These are phyloP conservation scores for Cladosporium sp. DNA, from an alignment of 2,329 filamentous ascomycete genomes.

Conservation along the genomic window DNA sequence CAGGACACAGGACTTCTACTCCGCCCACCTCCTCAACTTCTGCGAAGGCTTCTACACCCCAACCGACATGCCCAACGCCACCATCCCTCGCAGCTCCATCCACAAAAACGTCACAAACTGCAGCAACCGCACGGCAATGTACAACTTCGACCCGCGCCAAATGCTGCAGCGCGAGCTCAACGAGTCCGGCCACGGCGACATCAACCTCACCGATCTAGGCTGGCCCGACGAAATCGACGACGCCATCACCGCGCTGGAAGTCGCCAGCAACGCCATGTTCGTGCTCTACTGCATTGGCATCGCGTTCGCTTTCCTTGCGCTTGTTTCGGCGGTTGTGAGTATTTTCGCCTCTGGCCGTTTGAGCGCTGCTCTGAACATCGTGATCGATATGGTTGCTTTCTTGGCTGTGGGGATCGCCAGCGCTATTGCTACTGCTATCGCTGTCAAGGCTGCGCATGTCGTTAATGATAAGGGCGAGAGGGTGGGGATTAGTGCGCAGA, in stretches of 20 bases:
- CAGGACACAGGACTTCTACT: slow-evolving; percentile 53
- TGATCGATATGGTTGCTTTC: slow-evolving; percentile 50
- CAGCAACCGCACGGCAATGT: slow-evolving; percentile 50
- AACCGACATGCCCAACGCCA: slow-evolving; percentile 39
- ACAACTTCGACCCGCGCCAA: slow-evolving; percentile 53
- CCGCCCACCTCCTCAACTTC: slow-evolving; percentile 56
- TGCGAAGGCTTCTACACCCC: slow-evolving; percentile 51
- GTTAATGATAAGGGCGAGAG: slow-evolving; percentile 52
- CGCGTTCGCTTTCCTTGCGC: slow-evolving; percentile 47
- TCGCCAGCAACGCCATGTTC: slow-evolving; percentile 51
- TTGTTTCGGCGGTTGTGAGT: slow-evolving; percentile 44
- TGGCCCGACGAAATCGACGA: slow-evolving; percentile 56
- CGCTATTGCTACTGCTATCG: slow-evolving; percentile 65
- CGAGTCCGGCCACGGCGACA: slow-evolving; percentile 34
- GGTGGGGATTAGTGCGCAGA: slow-evolving; percentile 47
- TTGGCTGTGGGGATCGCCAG: slow-evolving; percentile 65
- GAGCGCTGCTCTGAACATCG: slow-evolving; percentile 48
- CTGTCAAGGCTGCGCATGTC: slow-evolving; percentile 48
- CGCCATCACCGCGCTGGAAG: slow-evolving; percentile 48
- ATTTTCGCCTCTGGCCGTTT: slow-evolving; percentile 44
- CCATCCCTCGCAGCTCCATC: slow-evolving; percentile 36
- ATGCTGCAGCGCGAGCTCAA: slow-evolving; percentile 49
- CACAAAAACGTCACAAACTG: slow-evolving; percentile 52
- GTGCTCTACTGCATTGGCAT: slow-evolving; percentile 58
- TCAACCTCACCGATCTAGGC: slow-evolving; percentile 50